Evolutionary conservation across 2,329 filamentous ascomycete species (phyloP).

Genomic region (Clarireedia monteithiana): DNA sequence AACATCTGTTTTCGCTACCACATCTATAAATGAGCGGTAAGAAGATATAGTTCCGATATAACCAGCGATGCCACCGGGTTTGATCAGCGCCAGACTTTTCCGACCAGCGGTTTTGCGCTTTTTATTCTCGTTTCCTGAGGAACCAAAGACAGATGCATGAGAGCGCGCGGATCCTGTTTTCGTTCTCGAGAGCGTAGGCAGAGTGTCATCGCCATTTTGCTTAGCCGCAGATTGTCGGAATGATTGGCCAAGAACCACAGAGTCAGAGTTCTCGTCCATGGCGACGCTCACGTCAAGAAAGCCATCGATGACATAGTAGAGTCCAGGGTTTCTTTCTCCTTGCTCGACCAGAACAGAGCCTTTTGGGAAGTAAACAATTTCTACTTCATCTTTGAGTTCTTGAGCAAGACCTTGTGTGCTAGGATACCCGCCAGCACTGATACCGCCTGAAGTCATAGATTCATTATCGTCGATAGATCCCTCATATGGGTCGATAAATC

Average conservation of each 20-base stretch:
- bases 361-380: constrained; percentile 96
- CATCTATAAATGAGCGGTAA: constrained; percentile 92
- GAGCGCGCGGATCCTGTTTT: constrained; percentile 34
- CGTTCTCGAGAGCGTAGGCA: constrained; percentile 38
- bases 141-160: constrained; percentile 20
- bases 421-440: constrained; percentile 48
- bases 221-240: constrained; percentile 16
- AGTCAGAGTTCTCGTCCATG: constrained; percentile 37
- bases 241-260: constrained; percentile 23
- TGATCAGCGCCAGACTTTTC: constrained; percentile 79
- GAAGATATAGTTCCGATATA: constrained; percentile 93
- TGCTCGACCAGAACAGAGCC: constrained; percentile 92
- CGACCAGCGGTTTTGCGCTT: constrained; percentile 44
- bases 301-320: constrained; percentile 97
- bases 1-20: constrained; percentile 95
- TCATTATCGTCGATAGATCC: constrained; percentile 75
- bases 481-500: constrained; percentile 81
- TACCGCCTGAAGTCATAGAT: constrained; percentile 66
- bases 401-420: constrained; percentile 61
- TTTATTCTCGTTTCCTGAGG: constrained; percentile 25
- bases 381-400: constrained; percentile 84
- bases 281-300: constrained; percentile 93
- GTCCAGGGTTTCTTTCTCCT: constrained; percentile 88
- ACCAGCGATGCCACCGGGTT: constrained; percentile 87
- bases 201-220: constrained; percentile 29